A percentile compares a stretch with the other conserved stretches of the same genome.
These are phyloP conservation scores for Ananas comosus DNA, from an alignment of 176 grass and related monocot species.

Conservation along the genomic window DNA sequence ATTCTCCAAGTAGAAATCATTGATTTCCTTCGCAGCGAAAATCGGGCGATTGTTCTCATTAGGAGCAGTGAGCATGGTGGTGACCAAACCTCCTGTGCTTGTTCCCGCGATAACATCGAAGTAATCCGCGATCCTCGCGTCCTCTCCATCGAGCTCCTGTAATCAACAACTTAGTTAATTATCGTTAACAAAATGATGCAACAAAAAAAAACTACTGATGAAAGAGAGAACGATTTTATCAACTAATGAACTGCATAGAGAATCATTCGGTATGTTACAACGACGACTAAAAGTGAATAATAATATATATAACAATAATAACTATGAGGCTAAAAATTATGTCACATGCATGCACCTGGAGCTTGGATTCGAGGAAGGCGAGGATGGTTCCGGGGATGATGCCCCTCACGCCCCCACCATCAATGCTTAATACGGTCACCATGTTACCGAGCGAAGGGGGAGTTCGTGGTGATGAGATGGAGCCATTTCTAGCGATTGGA, in stretches of 20 bases:
- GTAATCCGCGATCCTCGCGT: conserved; percentile 54
- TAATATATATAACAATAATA: too few relatives aligned
- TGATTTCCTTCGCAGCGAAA: conserved; percentile 42
- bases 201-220: too few relatives aligned
- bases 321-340: neutral
- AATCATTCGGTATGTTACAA: too few relatives aligned
- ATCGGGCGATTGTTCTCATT: conserved; percentile 29
- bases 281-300: too few relatives aligned
- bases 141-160: conserved; percentile 27
- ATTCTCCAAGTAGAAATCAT: conserved; percentile 45
- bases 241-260: too few relatives aligned
- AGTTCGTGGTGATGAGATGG: neutral
- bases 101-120: conserved; percentile 64
- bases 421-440: conserved; percentile 43
- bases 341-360: conserved; percentile 16
- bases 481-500: too few relatives aligned
- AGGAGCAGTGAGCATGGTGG: conserved; percentile 51
- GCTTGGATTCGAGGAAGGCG: conserved; percentile 36
- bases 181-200: too few relatives aligned
- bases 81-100: conserved; percentile 58
- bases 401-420: conserved; percentile 37
- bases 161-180: too few relatives aligned
- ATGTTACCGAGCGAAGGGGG: conserved; percentile 19
- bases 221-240: too few relatives aligned
- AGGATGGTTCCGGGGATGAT: conserved; percentile 49